These are phyloP conservation scores for Sisymbrium irio DNA, from an alignment of 345 rosid species.

Conservation along the genomic window DNA sequence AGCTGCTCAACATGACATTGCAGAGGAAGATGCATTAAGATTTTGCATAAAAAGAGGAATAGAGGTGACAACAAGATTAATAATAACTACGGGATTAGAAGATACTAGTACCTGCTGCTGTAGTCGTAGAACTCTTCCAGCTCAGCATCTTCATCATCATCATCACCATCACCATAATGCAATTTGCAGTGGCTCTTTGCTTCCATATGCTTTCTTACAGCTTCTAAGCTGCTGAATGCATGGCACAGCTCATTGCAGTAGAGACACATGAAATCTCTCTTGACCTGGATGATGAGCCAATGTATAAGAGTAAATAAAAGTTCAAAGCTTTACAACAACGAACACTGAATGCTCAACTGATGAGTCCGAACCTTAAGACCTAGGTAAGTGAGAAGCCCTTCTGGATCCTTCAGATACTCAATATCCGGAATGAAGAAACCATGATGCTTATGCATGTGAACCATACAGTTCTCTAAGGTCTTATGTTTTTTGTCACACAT, in stretches of 20 bases:
- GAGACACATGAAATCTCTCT: constrained; percentile 79
- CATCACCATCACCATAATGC: constrained; percentile 87
- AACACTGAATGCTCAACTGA: not conserved
- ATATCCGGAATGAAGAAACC: constrained; percentile 89
- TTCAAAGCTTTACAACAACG: not conserved
- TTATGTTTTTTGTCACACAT: constrained; percentile 72
- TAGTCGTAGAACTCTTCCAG: constrained; percentile 95
- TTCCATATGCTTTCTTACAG: constrained; percentile 94
- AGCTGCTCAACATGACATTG: constrained; percentile 44
- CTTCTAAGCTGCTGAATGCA: constrained; percentile 84
- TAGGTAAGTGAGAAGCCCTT: constrained; percentile 81
- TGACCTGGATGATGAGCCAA: constrained; percentile 48
- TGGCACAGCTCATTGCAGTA: constrained; percentile 80
- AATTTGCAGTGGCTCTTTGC: constrained; percentile 94
- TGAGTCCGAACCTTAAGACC: constrained; percentile 69
- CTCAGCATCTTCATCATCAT: constrained; percentile 89
- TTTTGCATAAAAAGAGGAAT: not conserved
- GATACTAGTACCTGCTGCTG: constrained; percentile 60
- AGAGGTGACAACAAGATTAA: not conserved
- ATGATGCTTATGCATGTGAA: constrained; percentile 94
- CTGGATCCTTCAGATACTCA: constrained; percentile 82
- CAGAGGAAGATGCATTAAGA: not conserved
- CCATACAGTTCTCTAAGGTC: constrained; percentile 74
- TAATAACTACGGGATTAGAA: not conserved
- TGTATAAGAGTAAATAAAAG: not conserved